These are phyloP conservation scores for Beauveria asiatica DNA, from an alignment of 2,329 filamentous ascomycete species.

Conservation along the genomic window DNA sequence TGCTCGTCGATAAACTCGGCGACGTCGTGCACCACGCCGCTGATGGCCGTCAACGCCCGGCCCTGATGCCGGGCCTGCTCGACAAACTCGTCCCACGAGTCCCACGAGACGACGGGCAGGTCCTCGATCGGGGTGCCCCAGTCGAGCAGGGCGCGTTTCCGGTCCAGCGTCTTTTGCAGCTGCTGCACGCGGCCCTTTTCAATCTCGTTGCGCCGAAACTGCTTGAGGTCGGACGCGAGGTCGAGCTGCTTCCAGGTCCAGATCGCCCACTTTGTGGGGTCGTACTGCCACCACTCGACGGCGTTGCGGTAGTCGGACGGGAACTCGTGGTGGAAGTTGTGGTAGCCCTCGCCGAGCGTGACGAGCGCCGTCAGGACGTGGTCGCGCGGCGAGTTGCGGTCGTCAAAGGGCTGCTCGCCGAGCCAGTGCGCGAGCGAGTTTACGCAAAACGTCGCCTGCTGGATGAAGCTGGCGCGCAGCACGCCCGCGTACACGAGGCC, in stretches of 20 bases:
- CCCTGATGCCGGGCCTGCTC: constrained; percentile 60
- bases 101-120: constrained; percentile 78
- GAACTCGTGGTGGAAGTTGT: constrained; percentile 96
- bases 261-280: constrained; percentile 87
- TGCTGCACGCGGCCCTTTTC: constrained; percentile 87
- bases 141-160: constrained; percentile 72
- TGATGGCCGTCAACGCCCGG: constrained; percentile 59
- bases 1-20: constrained; percentile 70
- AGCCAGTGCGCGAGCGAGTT: constrained; percentile 89
- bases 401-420: constrained; percentile 85
- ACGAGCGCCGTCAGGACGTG: constrained; percentile 79
- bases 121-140: constrained; percentile 82
- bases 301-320: constrained; percentile 89
- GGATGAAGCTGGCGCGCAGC: constrained; percentile 79
- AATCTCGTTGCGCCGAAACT: constrained; percentile 86
- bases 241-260: constrained; percentile 77
- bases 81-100: constrained; percentile 73
- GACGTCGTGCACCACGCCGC: constrained; percentile 74
- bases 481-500: constrained; percentile 82
- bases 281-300: constrained; percentile 85
- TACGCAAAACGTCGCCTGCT: constrained; percentile 89
- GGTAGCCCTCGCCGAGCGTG: constrained; percentile 82
- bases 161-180: constrained; percentile 85
- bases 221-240: constrained; percentile 78
- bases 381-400: constrained; percentile 84